Evolutionary conservation across 2,329 filamentous ascomycete species (phyloP).

Genomic region (Colletotrichum costaricense): DNA sequence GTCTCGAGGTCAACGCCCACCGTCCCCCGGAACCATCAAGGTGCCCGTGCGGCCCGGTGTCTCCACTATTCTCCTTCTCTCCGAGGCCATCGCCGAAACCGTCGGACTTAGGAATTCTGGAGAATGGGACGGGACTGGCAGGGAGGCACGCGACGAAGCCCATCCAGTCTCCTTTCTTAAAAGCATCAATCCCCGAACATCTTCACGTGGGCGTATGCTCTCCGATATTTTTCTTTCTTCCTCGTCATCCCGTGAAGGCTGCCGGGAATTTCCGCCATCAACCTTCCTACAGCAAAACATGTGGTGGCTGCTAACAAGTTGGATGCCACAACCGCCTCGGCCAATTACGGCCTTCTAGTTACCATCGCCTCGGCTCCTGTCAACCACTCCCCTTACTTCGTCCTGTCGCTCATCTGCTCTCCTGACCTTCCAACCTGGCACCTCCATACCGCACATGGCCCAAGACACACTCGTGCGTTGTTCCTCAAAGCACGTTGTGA

Average conservation of each 20-base stretch:
- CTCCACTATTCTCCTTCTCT: slow-evolving; percentile 5
- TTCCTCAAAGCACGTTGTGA: background rate
- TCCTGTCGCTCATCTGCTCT: background rate
- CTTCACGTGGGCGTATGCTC: background rate
- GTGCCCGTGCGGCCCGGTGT: slow-evolving; percentile 13
- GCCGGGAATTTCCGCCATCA: background rate
- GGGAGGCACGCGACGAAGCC: background rate
- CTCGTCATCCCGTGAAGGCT: background rate
- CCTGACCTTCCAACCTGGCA: background rate
- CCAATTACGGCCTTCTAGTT: background rate
- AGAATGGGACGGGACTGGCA: background rate
- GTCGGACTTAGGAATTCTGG: background rate
- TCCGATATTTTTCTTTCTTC: background rate
- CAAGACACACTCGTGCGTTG: background rate
- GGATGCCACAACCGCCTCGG: slow-evolving; percentile 8
- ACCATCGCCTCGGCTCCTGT: slow-evolving; percentile 4
- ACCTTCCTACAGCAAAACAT: background rate
- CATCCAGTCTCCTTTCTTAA: background rate
- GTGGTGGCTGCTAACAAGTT: background rate
- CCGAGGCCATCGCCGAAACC: slow-evolving; percentile 11
- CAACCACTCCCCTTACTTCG: background rate
- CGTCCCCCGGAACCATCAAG: slow-evolving; percentile 6
- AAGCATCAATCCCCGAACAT: background rate
- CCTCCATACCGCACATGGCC: background rate
- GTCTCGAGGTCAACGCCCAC: slow-evolving; percentile 6